A percentile compares a stretch with the other conserved stretches of the same genome.
phyloP scores from a whole-genome alignment of 1,284 basidiomycete genomes.

The Papiliotrema fonsecae region DNA sequence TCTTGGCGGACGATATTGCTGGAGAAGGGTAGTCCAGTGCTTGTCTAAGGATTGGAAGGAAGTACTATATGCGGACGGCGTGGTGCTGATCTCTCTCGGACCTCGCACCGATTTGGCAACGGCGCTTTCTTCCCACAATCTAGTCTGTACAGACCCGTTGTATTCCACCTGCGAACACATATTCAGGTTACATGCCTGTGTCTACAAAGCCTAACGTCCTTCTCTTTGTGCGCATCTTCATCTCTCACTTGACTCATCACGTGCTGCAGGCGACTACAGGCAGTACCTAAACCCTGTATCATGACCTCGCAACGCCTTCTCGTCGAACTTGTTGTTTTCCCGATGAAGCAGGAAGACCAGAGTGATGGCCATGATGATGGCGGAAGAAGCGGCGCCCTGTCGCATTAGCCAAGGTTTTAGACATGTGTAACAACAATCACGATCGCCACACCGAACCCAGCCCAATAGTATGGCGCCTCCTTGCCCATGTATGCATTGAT shows the following conservation, averaged over 20 bases:
- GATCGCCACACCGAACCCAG: background rate
- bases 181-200: too few relatives aligned
- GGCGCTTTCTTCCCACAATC: background rate
- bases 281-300: background rate
- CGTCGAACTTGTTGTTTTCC: background rate
- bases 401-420: background rate
- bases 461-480: background rate
- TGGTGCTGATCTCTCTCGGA: background rate
- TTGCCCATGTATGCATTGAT: slow-evolving; percentile 18
- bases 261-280: background rate
- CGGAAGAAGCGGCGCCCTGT: background rate
- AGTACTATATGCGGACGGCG: background rate
- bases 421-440: background rate
- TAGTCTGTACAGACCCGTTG: too few relatives aligned
- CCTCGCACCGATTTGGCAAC: background rate
- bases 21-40: background rate
- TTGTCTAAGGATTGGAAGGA: background rate
- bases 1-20: background rate
- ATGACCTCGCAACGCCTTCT: background rate
- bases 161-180: too few relatives aligned
- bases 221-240: too few relatives aligned
- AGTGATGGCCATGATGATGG: background rate
- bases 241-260: too few relatives aligned
- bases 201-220: too few relatives aligned
- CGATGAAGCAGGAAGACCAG: background rate